phyloP scores from a whole-genome alignment of 108 stramenopile species.

The Nitzschia inconspicua region DNA sequence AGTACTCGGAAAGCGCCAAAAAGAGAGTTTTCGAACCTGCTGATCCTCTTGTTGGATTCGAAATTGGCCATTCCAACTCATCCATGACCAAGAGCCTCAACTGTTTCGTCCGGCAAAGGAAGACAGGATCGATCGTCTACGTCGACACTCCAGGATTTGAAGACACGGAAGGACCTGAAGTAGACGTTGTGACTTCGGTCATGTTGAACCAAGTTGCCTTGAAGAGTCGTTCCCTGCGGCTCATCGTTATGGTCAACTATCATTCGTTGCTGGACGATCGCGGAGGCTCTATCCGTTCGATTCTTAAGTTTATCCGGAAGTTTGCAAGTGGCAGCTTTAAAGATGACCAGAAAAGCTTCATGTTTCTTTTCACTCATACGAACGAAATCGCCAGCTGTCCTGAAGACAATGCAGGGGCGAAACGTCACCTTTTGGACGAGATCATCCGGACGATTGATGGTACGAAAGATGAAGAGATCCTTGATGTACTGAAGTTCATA shows the following conservation, averaged over 20 bases:
- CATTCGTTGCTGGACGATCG: slow-evolving; percentile 57
- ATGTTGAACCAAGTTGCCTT: slow-evolving; percentile 54
- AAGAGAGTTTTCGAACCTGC: slow-evolving; percentile 45
- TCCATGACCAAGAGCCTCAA: slow-evolving; percentile 48
- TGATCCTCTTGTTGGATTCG: slow-evolving; percentile 39
- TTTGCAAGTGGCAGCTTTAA: slow-evolving; percentile 52
- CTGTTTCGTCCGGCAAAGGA: slow-evolving; percentile 19
- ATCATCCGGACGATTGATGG: slow-evolving; percentile 37
- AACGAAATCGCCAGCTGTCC: slow-evolving; percentile 26
- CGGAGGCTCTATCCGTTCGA: slow-evolving; percentile 45
- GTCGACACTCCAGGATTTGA: slow-evolving; percentile 58
- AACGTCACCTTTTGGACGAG: slow-evolving; percentile 35
- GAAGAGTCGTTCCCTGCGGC: slow-evolving; percentile 40
- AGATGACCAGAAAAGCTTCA: slow-evolving; percentile 41
- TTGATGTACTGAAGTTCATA: slow-evolving; percentile 34
- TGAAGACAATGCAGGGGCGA: slow-evolving; percentile 16
- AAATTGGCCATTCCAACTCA: slow-evolving; percentile 54
- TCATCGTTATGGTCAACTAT: slow-evolving; percentile 54
- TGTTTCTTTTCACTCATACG: slow-evolving; percentile 56
- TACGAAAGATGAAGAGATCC: slow-evolving; percentile 38
- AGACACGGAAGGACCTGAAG: slow-evolving; percentile 50
- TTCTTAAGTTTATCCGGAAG: slow-evolving; percentile 45
- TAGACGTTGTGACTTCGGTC: slow-evolving; percentile 60
- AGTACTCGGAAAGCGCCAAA: slow-evolving; percentile 13
- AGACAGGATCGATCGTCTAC: slow-evolving; percentile 22